Conservation (phyloP, 352 stramenopile species). For the Nothophytophthora sp. region DNA sequence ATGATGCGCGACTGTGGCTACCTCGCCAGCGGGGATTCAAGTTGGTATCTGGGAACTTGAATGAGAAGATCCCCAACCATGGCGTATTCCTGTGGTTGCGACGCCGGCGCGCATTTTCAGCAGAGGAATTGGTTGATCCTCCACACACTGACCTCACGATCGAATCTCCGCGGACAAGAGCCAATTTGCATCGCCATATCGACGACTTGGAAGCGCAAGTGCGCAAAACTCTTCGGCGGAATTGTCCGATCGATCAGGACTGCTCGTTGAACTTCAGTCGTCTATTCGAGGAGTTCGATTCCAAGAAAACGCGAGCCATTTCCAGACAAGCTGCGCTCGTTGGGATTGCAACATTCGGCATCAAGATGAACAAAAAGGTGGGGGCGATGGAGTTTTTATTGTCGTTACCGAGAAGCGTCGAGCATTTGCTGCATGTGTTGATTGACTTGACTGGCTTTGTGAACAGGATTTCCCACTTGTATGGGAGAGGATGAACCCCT, state of each 20-base stretch:
- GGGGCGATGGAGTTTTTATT: too few species aligned
- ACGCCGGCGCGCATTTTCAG: slow-evolving; percentile 29
- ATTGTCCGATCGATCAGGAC: slow-evolving; percentile 79
- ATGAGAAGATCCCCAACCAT: slow-evolving; percentile 53
- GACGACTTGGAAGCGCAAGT: slow-evolving; percentile 76
- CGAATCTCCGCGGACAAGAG: slow-evolving; percentile 41
- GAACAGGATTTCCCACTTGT: slow-evolving; percentile 59
- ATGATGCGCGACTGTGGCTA: slow-evolving; percentile 65
- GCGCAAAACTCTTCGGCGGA: slow-evolving; percentile 61
- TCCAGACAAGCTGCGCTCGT: slow-evolving; percentile 43
- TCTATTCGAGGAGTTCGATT: slow-evolving; percentile 79
- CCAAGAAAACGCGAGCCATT: slow-evolving; percentile 59
- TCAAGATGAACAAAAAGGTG: slow-evolving; percentile 81
- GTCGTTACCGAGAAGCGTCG: too few species aligned
- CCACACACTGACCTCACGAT: slow-evolving; percentile 28
- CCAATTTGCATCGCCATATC: slow-evolving; percentile 50
- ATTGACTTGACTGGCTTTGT: slow-evolving; percentile 1
- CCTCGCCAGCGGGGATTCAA: slow-evolving; percentile 77
- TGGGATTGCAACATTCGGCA: slow-evolving; percentile 68
- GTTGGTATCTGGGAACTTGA: slow-evolving; percentile 64
- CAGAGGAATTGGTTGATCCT: slow-evolving; percentile 58
- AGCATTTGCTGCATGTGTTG: neutral
- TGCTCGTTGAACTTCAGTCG: slow-evolving; percentile 71
- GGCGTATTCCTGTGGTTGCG: slow-evolving; percentile 76
- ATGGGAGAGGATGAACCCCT: slow-evolving; percentile 76